A percentile compares a stretch with the other conserved stretches of the same genome.
phyloP scores from a whole-genome alignment of 768 basidiomycete genomes.

The Tulasnella sp. region DNA sequence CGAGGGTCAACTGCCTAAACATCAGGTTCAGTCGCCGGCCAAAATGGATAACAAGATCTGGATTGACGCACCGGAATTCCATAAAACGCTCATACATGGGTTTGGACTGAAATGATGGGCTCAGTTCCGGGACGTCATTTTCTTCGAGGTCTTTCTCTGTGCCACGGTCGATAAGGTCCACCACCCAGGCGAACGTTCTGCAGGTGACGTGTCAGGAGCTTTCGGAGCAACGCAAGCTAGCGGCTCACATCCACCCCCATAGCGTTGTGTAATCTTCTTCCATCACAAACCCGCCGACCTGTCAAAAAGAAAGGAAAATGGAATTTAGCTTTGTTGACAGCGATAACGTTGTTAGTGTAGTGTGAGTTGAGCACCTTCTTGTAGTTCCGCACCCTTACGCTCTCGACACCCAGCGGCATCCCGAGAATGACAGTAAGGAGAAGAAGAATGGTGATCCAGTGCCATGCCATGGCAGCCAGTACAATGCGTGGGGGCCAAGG shows the following conservation, averaged over 20 bases:
- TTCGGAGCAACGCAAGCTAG: neutral
- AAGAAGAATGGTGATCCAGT: slow-evolving; percentile 45
- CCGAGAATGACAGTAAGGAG: slow-evolving; percentile 49
- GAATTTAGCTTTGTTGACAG: neutral
- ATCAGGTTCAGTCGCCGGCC: neutral
- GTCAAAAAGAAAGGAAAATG: neutral
- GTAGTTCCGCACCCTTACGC: slow-evolving; percentile 45
- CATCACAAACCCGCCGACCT: slow-evolving; percentile 38
- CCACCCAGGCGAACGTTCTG: slow-evolving; percentile 17
- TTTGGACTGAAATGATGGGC: slow-evolving; percentile 61
- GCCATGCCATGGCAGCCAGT: slow-evolving; percentile 37
- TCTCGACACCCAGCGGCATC: slow-evolving; percentile 69
- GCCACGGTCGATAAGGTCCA: slow-evolving; percentile 38
- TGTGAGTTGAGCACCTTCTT: slow-evolving; percentile 55
- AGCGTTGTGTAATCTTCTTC: slow-evolving; percentile 74
- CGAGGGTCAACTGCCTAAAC: slow-evolving; percentile 6
- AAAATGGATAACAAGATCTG: neutral
- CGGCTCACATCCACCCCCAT: slow-evolving; percentile 36
- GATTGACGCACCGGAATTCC: slow-evolving; percentile 27
- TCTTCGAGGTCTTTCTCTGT: slow-evolving; percentile 58
- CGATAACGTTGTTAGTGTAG: neutral
- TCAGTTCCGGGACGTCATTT: slow-evolving; percentile 66
- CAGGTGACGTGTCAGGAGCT: neutral
- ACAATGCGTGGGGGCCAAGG: slow-evolving; percentile 41
- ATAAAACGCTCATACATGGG: slow-evolving; percentile 56